Conservation (phyloP, 768 basidiomycete genomes). For the Russula virescens region DNA sequence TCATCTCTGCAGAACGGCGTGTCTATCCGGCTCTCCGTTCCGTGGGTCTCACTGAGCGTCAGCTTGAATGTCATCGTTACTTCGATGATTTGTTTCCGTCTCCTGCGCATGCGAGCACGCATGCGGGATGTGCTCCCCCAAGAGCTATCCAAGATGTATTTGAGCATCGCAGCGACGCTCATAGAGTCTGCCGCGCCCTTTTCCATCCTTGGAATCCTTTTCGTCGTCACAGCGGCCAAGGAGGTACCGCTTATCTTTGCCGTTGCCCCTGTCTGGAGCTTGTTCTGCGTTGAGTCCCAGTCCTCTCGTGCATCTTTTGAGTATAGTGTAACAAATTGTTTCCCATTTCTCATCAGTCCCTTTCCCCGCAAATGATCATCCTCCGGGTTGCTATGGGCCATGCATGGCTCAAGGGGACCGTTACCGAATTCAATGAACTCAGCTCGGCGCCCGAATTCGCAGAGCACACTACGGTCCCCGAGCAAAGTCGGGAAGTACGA, state of each 20-base stretch:
- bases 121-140: slow-evolving; percentile 22
- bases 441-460: background rate
- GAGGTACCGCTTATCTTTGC: slow-evolving; percentile 32
- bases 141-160: slow-evolving; percentile 32
- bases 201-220: slow-evolving; percentile 32
- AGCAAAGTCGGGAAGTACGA: background rate
- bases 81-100: too few relatives aligned
- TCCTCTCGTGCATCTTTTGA: background rate
- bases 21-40: slow-evolving; percentile 35
- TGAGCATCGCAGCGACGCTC: slow-evolving; percentile 32
- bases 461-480: background rate
- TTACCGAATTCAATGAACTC: slow-evolving; percentile 10
- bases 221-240: slow-evolving; percentile 36
- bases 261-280: slow-evolving; percentile 39
- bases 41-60: slow-evolving; percentile 37
- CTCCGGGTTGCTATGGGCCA: too few relatives aligned
- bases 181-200: too few relatives aligned
- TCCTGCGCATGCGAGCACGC: slow-evolving; percentile 17
- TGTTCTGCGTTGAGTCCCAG: slow-evolving; percentile 34
- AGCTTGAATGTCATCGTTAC: too few relatives aligned
- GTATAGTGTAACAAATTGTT: background rate
- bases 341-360: background rate
- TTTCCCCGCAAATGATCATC: too few relatives aligned
- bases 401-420: slow-evolving; percentile 31
- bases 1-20: slow-evolving; percentile 37